Percentiles rank a stretch among this genome's conserved stretches.
These are phyloP conservation scores for Ceratobasidium sp. DNA, from an alignment of 1,284 basidiomycete species.

Conservation along the genomic window DNA sequence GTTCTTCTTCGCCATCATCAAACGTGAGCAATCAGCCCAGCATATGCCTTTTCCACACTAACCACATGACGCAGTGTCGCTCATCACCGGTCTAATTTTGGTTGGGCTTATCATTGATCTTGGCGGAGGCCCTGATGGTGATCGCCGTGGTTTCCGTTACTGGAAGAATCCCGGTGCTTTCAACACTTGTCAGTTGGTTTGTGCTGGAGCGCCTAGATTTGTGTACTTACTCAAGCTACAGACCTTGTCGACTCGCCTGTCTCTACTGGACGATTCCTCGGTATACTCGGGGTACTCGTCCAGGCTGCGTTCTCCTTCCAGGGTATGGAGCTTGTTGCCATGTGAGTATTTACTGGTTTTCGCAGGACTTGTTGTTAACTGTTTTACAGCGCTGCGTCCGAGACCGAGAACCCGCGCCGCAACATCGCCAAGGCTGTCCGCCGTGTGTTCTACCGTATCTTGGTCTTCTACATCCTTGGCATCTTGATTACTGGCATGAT, in stretches of 20 bases:
- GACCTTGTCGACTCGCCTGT: conserved; percentile 44
- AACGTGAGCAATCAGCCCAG: conserved; percentile 57
- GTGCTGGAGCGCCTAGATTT: background rate
- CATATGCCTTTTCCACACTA: conserved; percentile 17
- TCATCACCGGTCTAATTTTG: conserved; percentile 71
- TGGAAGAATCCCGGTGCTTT: conserved; percentile 78
- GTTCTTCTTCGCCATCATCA: conserved; percentile 71
- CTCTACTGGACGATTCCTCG: conserved; percentile 68
- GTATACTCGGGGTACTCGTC: conserved; percentile 71
- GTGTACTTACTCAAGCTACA: conserved; percentile 56
- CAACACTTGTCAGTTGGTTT: conserved; percentile 43
- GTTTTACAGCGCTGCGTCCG: conserved; percentile 65
- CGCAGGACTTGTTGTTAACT: conserved; percentile 49
- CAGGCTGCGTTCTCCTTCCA: conserved; percentile 87
- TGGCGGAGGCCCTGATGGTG: conserved; percentile 63
- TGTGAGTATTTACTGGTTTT: conserved; percentile 59
- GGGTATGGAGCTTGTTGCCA: conserved; percentile 84
- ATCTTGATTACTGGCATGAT: conserved; percentile 82
- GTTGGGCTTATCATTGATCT: conserved; percentile 74
- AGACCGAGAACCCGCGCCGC: conserved; percentile 77
- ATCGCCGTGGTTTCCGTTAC: conserved; percentile 61
- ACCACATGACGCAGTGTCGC: conserved; percentile 55
- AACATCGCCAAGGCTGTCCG: conserved; percentile 84
- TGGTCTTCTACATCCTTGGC: conserved; percentile 76
- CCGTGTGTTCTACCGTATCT: conserved; percentile 81